Evolutionary conservation across 768 basidiomycete genomes (phyloP).

Genomic region (Boletus subparvulus): DNA sequence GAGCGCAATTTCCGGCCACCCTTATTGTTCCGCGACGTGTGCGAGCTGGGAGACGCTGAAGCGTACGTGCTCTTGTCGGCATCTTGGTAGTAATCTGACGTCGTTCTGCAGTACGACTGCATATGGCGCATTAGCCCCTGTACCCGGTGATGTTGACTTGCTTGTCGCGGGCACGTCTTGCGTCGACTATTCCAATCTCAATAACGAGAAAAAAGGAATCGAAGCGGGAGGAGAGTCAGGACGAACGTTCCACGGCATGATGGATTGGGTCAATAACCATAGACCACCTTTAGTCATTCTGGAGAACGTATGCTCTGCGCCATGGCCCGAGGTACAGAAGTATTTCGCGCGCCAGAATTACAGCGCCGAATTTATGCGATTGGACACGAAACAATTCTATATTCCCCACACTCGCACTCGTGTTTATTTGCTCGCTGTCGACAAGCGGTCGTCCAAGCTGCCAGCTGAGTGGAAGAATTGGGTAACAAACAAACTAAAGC

Average conservation of each 20-base stretch:
- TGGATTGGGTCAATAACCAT: slow-evolving; percentile 85
- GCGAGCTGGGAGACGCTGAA: slow-evolving; percentile 75
- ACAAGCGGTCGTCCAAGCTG: slow-evolving; percentile 57
- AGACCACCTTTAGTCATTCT: slow-evolving; percentile 89
- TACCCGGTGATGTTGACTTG: slow-evolving; percentile 89
- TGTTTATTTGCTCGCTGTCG: slow-evolving; percentile 81
- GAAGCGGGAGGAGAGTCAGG: slow-evolving; percentile 91
- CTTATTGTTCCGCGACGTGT: slow-evolving; percentile 89
- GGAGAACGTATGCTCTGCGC: slow-evolving; percentile 91
- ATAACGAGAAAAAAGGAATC: slow-evolving; percentile 88
- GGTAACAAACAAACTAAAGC: slow-evolving; percentile 61
- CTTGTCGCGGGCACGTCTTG: slow-evolving; percentile 94
- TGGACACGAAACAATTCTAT: slow-evolving; percentile 88
- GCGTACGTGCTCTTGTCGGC: slow-evolving; percentile 52
- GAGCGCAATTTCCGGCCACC: slow-evolving; percentile 95
- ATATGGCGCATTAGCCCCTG: slow-evolving; percentile 80
- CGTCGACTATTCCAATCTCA: slow-evolving; percentile 95
- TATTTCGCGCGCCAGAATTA: slow-evolving; percentile 78
- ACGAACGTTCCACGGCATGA: slow-evolving; percentile 92
- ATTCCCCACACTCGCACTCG: slow-evolving; percentile 94
- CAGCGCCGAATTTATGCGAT: slow-evolving; percentile 63
- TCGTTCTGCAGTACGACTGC: slow-evolving; percentile 70
- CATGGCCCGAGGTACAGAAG: slow-evolving; percentile 75
- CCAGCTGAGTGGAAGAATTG: slow-evolving; percentile 68
- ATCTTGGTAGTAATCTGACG: background rate